A percentile compares a stretch with the other conserved stretches of the same genome.
These are phyloP conservation scores for Ceratobasidium sp. DNA, from an alignment of 1,284 basidiomycete genomes.

Conservation along the genomic window DNA sequence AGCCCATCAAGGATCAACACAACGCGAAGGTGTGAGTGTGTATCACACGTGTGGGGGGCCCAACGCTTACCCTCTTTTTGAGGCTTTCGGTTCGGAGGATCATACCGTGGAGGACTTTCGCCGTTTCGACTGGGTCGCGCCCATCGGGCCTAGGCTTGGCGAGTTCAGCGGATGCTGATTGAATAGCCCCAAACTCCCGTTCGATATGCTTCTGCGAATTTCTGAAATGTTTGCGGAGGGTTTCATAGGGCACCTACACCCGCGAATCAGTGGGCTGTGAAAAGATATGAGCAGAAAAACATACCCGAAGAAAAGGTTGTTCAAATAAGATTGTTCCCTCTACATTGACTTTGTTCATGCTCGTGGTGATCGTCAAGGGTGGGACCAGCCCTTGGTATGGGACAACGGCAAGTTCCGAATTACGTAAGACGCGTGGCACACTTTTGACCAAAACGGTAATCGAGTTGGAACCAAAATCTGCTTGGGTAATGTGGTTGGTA, in stretches of 20 bases:
- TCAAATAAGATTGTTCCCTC: conserved; percentile 90
- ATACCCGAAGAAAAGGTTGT: conserved; percentile 84
- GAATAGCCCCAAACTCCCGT: conserved; percentile 76
- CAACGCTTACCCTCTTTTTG: conserved; percentile 78
- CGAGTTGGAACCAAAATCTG: background rate
- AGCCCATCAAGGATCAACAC: conserved; percentile 36
- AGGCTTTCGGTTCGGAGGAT: conserved; percentile 79
- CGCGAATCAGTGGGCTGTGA: conserved; percentile 45
- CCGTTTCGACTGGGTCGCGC: conserved; percentile 65
- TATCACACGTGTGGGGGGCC: conserved; percentile 18
- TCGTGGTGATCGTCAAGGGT: conserved; percentile 41
- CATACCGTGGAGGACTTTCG: conserved; percentile 78
- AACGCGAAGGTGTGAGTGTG: conserved; percentile 45
- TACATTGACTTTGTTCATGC: conserved; percentile 50
- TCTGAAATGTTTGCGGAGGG: conserved; percentile 85
- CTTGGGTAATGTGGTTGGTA: background rate
- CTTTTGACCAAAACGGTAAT: background rate
- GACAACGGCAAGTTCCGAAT: conserved; percentile 7
- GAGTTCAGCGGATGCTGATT: conserved; percentile 69
- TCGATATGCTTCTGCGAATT: conserved; percentile 84
- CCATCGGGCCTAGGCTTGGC: conserved; percentile 60
- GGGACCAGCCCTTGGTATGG: background rate
- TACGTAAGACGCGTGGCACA: conserved; percentile 9
- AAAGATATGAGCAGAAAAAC: conserved; percentile 51
- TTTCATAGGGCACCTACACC: conserved; percentile 84